Evolutionary conservation across 257 asterid genomes (phyloP).

Genomic region (Buddleja alternifolia): DNA sequence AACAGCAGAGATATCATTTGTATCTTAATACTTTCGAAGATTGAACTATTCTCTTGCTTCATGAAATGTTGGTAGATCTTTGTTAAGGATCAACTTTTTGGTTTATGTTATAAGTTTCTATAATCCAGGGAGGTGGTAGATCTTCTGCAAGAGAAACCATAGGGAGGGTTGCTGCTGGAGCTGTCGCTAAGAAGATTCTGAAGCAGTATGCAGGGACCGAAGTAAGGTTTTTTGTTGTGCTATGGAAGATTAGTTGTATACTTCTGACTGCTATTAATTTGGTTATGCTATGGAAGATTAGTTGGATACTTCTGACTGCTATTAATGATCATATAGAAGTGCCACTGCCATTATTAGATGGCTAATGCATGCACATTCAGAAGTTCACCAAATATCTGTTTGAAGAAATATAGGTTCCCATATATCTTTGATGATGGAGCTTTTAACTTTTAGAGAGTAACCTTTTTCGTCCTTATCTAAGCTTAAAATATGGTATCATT

Average conservation of each 20-base stretch:
- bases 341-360: background rate
- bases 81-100: constrained; percentile 23
- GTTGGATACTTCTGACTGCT: constrained; percentile 8
- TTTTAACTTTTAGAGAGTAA: constrained; percentile 11
- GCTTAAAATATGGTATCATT: constrained; percentile 10
- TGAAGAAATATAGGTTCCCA: constrained; percentile 6
- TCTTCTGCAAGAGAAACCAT: constrained; percentile 99
- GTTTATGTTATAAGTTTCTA: constrained; percentile 22
- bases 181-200: constrained; percentile 92
- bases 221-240: constrained; percentile 45
- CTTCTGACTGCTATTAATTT: constrained; percentile 20
- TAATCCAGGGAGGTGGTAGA: constrained; percentile 94
- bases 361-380: constrained; percentile 7
- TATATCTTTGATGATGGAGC: background rate
- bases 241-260: constrained; percentile 6
- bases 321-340: constrained; percentile 11
- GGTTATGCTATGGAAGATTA: constrained; percentile 15
- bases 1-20: background rate
- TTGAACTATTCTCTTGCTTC: background rate
- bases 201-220: constrained; percentile 75
- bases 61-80: constrained; percentile 7
- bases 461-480: constrained; percentile 10
- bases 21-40: background rate
- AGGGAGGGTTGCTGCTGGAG: constrained; percentile 99
- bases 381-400: constrained; percentile 23